These are phyloP conservation scores for Linderina pennispora DNA, from an alignment of 192 early-diverging fungal species.

Conservation along the genomic window DNA sequence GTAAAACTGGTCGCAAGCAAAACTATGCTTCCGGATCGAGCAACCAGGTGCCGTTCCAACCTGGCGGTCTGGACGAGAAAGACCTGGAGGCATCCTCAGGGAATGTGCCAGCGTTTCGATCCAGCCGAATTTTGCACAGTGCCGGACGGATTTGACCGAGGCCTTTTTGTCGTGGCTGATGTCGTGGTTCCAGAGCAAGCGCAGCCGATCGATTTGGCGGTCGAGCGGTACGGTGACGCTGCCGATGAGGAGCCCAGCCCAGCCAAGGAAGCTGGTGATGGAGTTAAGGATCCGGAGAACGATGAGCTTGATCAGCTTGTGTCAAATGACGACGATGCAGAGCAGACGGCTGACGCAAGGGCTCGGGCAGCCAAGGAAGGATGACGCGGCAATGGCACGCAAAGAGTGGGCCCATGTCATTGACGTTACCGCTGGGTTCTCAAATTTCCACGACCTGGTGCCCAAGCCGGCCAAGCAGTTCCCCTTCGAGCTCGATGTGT, in stretches of 20 bases:
- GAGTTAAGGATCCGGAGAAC: background rate
- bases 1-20: conserved; percentile 13
- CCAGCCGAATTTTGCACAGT: conserved; percentile 19
- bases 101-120: background rate
- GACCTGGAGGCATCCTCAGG: background rate
- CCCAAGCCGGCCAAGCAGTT: conserved; percentile 86
- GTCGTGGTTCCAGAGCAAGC: conserved; percentile 1
- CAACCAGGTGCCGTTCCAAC: conserved; percentile 37
- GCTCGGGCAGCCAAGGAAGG: background rate
- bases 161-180: conserved; percentile 14
- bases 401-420: conserved; percentile 91
- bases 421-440: conserved; percentile 77
- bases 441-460: conserved; percentile 85
- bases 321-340: no score
- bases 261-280: background rate
- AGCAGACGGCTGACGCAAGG: no score
- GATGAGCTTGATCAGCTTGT: conserved; percentile 14
- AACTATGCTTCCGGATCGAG: conserved; percentile 27
- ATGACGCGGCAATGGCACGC: conserved; percentile 5
- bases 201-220: conserved; percentile 14
- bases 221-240: conserved; percentile 11
- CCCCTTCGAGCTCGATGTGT: conserved; percentile 93
- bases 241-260: background rate
- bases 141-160: conserved; percentile 39
- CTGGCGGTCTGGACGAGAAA: conserved; percentile 20